Conservation (phyloP, 257 asterid species). For the Nemophila menziesii region DNA sequence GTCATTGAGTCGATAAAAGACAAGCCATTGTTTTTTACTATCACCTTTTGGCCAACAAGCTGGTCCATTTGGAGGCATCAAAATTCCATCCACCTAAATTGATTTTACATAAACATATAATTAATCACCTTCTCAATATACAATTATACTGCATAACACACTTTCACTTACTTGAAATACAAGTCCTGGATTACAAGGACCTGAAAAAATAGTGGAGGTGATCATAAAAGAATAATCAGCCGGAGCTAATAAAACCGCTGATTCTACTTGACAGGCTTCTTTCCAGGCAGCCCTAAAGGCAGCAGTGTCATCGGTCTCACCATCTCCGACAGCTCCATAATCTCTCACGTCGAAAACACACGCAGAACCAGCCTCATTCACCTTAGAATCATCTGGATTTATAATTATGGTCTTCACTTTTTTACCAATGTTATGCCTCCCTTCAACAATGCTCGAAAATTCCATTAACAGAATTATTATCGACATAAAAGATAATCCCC, state of each 20-base stretch:
- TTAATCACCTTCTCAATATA: background rate
- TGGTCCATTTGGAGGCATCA: slow-evolving; percentile 92
- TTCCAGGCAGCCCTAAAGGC: slow-evolving; percentile 83
- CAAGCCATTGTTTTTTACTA: slow-evolving; percentile 82
- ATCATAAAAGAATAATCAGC: slow-evolving; percentile 34
- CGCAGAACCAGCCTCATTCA: slow-evolving; percentile 17
- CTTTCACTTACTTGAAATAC: slow-evolving; percentile 47
- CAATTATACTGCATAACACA: background rate
- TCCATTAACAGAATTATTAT: slow-evolving; percentile 8
- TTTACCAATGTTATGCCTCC: slow-evolving; percentile 32
- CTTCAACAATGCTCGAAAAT: slow-evolving; percentile 22
- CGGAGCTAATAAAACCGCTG: slow-evolving; percentile 52
- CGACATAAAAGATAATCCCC: slow-evolving; percentile 8
- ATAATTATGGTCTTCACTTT: slow-evolving; percentile 21
- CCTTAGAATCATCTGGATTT: slow-evolving; percentile 21
- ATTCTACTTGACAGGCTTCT: slow-evolving; percentile 67
- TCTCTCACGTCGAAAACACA: slow-evolving; percentile 57
- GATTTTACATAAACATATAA: too few relatives aligned
- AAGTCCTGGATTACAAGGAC: slow-evolving; percentile 80
- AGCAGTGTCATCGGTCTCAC: slow-evolving; percentile 63
- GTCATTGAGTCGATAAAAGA: slow-evolving; percentile 57
- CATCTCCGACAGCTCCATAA: slow-evolving; percentile 80
- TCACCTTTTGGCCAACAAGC: slow-evolving; percentile 83
- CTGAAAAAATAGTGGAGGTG: slow-evolving; percentile 81
- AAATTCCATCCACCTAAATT: slow-evolving; percentile 76